These are phyloP conservation scores for Eimeria sp. DNA, from an alignment of 169 alveolate species.

Conservation along the genomic window DNA sequence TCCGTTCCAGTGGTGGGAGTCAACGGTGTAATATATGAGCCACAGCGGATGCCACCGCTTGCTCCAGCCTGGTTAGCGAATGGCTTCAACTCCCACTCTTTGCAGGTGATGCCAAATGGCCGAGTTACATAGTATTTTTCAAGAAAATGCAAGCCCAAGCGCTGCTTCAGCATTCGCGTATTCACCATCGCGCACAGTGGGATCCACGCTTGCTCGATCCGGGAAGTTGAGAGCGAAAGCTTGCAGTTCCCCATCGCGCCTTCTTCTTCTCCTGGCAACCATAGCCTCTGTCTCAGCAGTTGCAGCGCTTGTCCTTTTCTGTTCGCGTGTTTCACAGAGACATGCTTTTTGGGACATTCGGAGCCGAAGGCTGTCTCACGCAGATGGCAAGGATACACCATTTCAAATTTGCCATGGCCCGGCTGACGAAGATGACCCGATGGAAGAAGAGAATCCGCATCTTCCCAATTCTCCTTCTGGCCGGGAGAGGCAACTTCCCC, in stretches of 20 bases:
- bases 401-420: neutral
- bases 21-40: neutral
- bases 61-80: neutral
- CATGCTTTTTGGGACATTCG: neutral
- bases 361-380: neutral
- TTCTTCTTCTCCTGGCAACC: neutral
- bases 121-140: neutral
- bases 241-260: neutral
- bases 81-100: neutral
- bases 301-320: neutral
- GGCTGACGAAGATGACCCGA: neutral
- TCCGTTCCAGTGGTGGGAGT: neutral
- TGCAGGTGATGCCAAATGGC: neutral
- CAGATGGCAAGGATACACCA: neutral
- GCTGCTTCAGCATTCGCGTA: neutral
- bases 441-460: neutral
- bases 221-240: neutral
- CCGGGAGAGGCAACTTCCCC: neutral
- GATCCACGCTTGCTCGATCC: neutral
- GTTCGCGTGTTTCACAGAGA: neutral
- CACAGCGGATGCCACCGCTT: neutral
- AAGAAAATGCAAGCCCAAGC: neutral
- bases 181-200: neutral
- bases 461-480: neutral
- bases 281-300: neutral